phyloP scores from a whole-genome alignment of 495 filamentous ascomycete genomes.

The Terfezia boudieri region DNA sequence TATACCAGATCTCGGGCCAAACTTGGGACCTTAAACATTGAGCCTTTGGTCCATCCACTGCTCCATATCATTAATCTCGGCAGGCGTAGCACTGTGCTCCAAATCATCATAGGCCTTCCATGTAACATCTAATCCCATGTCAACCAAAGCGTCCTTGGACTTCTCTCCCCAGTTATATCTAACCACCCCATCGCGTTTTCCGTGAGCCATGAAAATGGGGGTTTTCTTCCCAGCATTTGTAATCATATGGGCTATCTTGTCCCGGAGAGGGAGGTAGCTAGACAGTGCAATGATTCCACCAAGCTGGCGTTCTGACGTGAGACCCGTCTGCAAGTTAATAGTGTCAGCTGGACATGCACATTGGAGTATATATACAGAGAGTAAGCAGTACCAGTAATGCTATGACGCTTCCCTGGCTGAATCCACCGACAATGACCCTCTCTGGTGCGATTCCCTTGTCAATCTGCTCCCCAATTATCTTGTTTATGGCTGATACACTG shows the following conservation, averaged over 20 bases:
- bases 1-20: too few relatives aligned
- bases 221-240: conserved; percentile 47
- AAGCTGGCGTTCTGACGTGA: conserved; percentile 52
- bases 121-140: conserved; percentile 43
- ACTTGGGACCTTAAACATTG: conserved; percentile 18
- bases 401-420: conserved; percentile 35
- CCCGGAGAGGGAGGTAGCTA: conserved; percentile 53
- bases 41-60: conserved; percentile 43
- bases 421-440: conserved; percentile 60
- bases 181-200: conserved; percentile 49
- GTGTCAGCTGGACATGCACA: too few relatives aligned
- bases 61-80: conserved; percentile 72
- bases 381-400: conserved; percentile 22
- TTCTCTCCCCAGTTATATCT: conserved; percentile 39
- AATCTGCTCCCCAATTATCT: conserved; percentile 60
- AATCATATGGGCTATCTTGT: conserved; percentile 45
- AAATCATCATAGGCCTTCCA: conserved; percentile 57
- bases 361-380: too few relatives aligned
- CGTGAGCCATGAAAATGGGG: conserved; percentile 74
- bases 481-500: conserved; percentile 53
- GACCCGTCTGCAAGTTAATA: conserved; percentile 25
- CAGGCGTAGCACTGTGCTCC: conserved; percentile 48
- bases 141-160: conserved; percentile 39
- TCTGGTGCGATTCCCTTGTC: conserved; percentile 59
- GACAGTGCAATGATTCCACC: conserved; percentile 76